Conservation (phyloP, 2,329 filamentous ascomycete species). For the Dothidotthia symphoricarpi region DNA sequence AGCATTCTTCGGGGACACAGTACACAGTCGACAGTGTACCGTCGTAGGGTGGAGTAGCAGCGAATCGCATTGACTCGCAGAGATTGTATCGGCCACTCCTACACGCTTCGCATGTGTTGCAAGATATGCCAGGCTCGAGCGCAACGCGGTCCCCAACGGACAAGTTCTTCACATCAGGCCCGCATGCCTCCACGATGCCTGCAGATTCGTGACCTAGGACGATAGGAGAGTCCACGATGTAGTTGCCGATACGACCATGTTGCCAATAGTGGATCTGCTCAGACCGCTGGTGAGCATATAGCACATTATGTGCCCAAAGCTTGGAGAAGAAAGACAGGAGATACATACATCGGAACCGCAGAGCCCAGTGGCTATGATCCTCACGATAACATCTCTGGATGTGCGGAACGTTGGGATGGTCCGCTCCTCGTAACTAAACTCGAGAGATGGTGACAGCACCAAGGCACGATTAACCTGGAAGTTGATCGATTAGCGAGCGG, state of each 20-base stretch:
- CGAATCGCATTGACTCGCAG: conserved; percentile 24
- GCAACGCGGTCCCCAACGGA: conserved; percentile 29
- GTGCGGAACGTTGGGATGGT: conserved; percentile 63
- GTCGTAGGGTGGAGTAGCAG: conserved; percentile 26
- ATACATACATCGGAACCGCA: conserved; percentile 63
- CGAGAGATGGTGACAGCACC: conserved; percentile 4
- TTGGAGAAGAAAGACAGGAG: too few species aligned
- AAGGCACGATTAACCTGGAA: conserved; percentile 4
- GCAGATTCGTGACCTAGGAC: conserved; percentile 32
- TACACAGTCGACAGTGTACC: conserved; percentile 29
- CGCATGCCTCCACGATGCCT: conserved; percentile 22
- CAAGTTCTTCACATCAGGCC: conserved; percentile 22
- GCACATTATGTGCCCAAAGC: too few species aligned
- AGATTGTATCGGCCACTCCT: conserved; percentile 23
- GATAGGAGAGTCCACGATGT: conserved; percentile 22
- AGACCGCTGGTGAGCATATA: not conserved
- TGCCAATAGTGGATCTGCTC: conserved; percentile 22
- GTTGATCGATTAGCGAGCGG: not conserved
- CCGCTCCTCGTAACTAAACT: conserved; percentile 60
- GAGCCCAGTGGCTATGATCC: conserved; percentile 77
- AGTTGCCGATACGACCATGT: conserved; percentile 24
- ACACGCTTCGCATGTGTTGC: conserved; percentile 19
- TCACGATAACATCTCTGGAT: conserved; percentile 70
- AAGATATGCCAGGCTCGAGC: conserved; percentile 27
- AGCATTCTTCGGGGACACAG: conserved; percentile 22